Conservation (phyloP, 2,329 filamentous ascomycete species). For the Nemania sp. region DNA sequence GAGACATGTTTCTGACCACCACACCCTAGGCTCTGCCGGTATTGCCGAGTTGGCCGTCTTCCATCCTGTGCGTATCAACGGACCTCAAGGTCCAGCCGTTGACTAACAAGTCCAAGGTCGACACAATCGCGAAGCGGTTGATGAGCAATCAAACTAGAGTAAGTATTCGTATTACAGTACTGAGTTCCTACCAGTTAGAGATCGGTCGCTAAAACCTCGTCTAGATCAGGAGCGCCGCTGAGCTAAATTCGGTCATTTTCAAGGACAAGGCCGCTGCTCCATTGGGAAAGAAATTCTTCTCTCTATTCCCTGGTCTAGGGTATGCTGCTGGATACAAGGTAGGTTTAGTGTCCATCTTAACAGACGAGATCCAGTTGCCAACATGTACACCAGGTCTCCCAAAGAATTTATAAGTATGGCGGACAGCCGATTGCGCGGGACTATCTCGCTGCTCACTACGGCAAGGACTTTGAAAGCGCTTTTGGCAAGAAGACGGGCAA, state of each 20-base stretch:
- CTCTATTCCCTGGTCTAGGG: slow-evolving; percentile 93
- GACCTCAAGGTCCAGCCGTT: slow-evolving; percentile 19
- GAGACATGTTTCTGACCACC: slow-evolving; percentile 14
- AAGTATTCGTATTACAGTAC: slow-evolving; percentile 29
- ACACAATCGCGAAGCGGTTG: slow-evolving; percentile 97
- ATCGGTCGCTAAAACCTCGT: slow-evolving; percentile 14
- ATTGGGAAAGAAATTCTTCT: slow-evolving; percentile 79
- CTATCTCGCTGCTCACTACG: slow-evolving; percentile 79
- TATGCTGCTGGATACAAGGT: slow-evolving; percentile 98
- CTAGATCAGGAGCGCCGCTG: slow-evolving; percentile 43
- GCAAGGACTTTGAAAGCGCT: slow-evolving; percentile 78
- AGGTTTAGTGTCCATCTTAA: slow-evolving; percentile 21
- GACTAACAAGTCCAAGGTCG: slow-evolving; percentile 63
- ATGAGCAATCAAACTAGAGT: slow-evolving; percentile 95
- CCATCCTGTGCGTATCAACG: slow-evolving; percentile 58
- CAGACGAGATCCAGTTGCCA: background rate
- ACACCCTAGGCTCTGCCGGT: slow-evolving; percentile 61
- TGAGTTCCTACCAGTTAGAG: background rate
- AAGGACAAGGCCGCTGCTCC: slow-evolving; percentile 79
- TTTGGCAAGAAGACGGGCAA: slow-evolving; percentile 98
- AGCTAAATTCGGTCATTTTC: slow-evolving; percentile 92
- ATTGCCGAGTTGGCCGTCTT: slow-evolving; percentile 71
- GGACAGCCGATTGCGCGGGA: slow-evolving; percentile 95
- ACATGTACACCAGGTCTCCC: slow-evolving; percentile 63
- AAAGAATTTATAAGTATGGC: slow-evolving; percentile 98